Evolutionary conservation across 164 flowering plant species (phyloP).

Genomic region (Platanus orientalis): DNA sequence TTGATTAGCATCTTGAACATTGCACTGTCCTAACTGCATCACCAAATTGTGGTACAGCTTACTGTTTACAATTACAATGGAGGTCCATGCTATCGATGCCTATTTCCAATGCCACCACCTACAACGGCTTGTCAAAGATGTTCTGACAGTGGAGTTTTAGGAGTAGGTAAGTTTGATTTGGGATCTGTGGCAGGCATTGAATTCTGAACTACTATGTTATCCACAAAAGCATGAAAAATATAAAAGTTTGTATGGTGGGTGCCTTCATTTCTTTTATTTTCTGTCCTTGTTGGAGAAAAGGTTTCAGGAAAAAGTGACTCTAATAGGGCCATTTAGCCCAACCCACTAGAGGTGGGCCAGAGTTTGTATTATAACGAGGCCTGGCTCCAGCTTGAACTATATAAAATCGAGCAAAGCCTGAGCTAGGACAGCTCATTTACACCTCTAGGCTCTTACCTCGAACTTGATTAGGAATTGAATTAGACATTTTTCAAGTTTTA

Average conservation of each 20-base stretch:
- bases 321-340: too few species aligned
- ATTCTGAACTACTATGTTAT: not conserved
- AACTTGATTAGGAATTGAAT: too few species aligned
- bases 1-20: not conserved
- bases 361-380: too few species aligned
- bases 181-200: not conserved
- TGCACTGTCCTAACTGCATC: not conserved
- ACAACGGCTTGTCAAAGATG: conserved; percentile 92
- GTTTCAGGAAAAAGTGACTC: too few species aligned
- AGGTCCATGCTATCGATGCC: conserved; percentile 94
- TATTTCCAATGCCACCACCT: conserved; percentile 95
- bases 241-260: not conserved
- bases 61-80: conserved; percentile 88
- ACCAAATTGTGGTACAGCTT: conserved; percentile 44
- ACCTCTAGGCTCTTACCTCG: too few species aligned
- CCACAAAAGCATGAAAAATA: not conserved
- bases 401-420: too few species aligned
- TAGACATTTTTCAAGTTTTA: too few species aligned
- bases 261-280: not conserved
- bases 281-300: not conserved
- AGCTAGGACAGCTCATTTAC: too few species aligned
- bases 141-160: conserved; percentile 96
- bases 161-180: conserved; percentile 60
- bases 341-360: too few species aligned
- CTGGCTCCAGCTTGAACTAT: too few species aligned